Base-by-base conservation (phyloP, 371 early-diverging fungal genomes). In the Saksenaea vasiformis region DNA sequence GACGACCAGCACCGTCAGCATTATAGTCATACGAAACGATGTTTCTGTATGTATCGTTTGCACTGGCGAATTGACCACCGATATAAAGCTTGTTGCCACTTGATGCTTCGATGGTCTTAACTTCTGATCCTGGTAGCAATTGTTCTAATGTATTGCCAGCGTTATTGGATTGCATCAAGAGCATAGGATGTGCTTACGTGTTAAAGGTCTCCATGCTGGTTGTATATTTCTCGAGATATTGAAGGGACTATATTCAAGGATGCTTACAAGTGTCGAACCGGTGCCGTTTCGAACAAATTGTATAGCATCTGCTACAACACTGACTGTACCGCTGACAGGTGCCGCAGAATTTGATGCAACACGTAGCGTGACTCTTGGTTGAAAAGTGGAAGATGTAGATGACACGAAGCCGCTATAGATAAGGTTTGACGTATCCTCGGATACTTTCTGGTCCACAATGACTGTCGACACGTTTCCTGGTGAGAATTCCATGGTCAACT, bases 341-440 rank as follows among this genome's bases (percentile, higher is more conserved):
- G 72, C 59, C 9, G 61, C 63, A 11, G 74, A 73, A 57, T 47
- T 56, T 47, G 65, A 63, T 8, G 72, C 66, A 26, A 53, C 60
- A 1, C 57, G 54, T 17, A 80, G 56, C 0, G 60, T 34, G 10
- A 80, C 65, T 3, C 69, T 58, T 10, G 81, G 81, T 22, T 66
- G 65, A 35, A 78, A 80, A 1, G 62, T n/a, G 5, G 24, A 24
- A 0, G 75, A 55, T 9, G 84, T 67, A 7, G 77, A 68, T 1
- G 75, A 44, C 24, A 88, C 64, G 51, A 77, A 71, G 0, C 87
- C 89, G 0, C 69, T 71, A 38, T 84, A 87, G 31, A 87, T 77
- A 60, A 82, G 59, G 24, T 75, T 78, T 15, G 64, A 66, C 51
- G 54, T 68, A 66, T 87, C 86, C 0, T 65, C 68, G 0, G 62